Base-by-base conservation (phyloP, 169 alveolate genomes). In the Plasmodium gallinaceum region DNA sequence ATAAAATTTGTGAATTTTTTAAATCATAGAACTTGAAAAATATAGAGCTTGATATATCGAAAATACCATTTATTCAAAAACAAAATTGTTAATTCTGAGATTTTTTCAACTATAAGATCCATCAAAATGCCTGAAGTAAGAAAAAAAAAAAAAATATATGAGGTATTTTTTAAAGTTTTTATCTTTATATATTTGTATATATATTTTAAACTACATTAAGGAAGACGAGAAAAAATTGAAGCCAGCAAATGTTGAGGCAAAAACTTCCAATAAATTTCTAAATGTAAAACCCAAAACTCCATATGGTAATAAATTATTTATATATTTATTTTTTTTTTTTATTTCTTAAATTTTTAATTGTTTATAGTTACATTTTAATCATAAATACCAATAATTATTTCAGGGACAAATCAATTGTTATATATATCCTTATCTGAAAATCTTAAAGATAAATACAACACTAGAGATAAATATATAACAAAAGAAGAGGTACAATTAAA, bases 351-450 rank as follows among this genome's bases (percentile, higher is more conserved):
- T 61, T 20, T 42, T 52, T 18, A 43, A 24, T 62, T 14, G 10
- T 26, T 20, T 52, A 16, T 57, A n/a, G 26, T 51, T 61, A 20
- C 20, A 10, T 42, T 46, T 9, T 24, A 54, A 62, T 9, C 5
- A n/a, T n/a, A n/a, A 32, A 32, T 32, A 4, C 4, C 4, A 1
- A 32, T 32, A 57, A 57, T 65, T 65, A 24, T 39, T 26, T 42
- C 51, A 85, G 92, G 86, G 7, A 68, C 88, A 43, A 85, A 85
- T 73, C 92, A 57, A 60, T 57, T 85, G 86, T 22, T 60, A 10
- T 85, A 60, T 62, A 58, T 45, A 10, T 57, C 18, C 60, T n/a
- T 70, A 22, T 85, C 92, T 18, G 71, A 85, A 73, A 65, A 48
- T 7, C 46, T 71, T 8, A 70, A 85, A 22, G 32, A 66, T 26